Base-by-base conservation (phyloP, 345 rosid species). In the Euphorbia peplus region DNA sequence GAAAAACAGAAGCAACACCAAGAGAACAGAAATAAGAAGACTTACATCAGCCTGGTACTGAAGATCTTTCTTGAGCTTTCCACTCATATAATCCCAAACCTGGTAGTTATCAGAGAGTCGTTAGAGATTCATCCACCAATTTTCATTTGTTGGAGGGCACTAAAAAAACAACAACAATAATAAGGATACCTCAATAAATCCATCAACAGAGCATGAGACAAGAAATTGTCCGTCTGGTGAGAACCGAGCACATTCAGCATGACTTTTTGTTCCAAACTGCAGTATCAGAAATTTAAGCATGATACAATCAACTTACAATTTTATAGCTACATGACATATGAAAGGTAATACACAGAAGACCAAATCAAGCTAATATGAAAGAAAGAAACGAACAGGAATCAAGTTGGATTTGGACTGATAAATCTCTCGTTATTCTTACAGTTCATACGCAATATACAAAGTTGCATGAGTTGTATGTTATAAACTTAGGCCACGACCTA, bases 161-260 rank as follows among this genome's bases (percentile, higher is more conserved):
- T n/a, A n/a, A n/a, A n/a, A n/a, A n/a, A n/a, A n/a, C n/a, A n/a
- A n/a, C n/a, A n/a, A n/a, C n/a, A n/a, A n/a, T n/a, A n/a, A n/a
- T 32, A 19, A 29, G 35, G 30, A 68, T 77, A 91, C 98, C 96
- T 95, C 97, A 75, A 95, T 85, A 82, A 92, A 91, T 52, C 99
- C 99, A 83, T 95, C 99, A 67, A 95, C 92, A 58, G 99, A 95
- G 61, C 85, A 87, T 70, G 98, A 91, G 68, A 87, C 96, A 67
- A 95, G 98, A 77, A 90, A 95, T 74, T 95, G 99, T 60, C 99
- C 99, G 76, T 95, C 99, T 61, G 96, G 97, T 57, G 99, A 95
- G 77, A 95, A 91, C 68, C 88, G 79, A 69, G 97, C 92, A 66
- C 90, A 88, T 84, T 95, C 99, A n/a, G 96, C 97, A 74, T 92